Evolutionary conservation across 2,329 filamentous ascomycete species (phyloP).

Genomic region (Pseudogymnoascus sp.): DNA sequence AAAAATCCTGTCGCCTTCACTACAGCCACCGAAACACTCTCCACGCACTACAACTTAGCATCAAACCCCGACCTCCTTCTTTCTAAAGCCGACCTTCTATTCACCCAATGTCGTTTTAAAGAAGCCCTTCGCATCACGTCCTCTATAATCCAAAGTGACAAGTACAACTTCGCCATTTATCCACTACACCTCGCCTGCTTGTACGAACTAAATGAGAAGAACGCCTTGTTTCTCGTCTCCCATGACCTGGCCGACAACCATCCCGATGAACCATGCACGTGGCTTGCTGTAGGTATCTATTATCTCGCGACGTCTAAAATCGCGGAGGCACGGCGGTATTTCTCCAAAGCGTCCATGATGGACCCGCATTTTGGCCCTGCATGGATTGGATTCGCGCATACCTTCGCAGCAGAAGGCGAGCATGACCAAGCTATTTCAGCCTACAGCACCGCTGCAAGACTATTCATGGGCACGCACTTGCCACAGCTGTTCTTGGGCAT

Average conservation of each 20-base stretch:
- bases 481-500: constrained; percentile 95
- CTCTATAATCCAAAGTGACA: constrained; percentile 70
- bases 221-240: constrained; percentile 80
- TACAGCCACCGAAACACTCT: constrained; percentile 78
- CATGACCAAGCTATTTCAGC: constrained; percentile 97
- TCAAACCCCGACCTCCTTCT: constrained; percentile 85
- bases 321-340: constrained; percentile 87
- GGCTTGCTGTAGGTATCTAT: constrained; percentile 91
- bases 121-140: constrained; percentile 80
- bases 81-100: constrained; percentile 81
- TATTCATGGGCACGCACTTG: constrained; percentile 95
- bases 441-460: constrained; percentile 85
- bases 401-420: constrained; percentile 93
- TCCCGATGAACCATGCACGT: constrained; percentile 82
- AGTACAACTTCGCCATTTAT: constrained; percentile 82
- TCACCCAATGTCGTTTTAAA: constrained; percentile 88
- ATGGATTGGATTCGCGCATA: constrained; percentile 98
- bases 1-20: constrained; percentile 76
- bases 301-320: constrained; percentile 86
- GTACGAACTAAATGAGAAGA: constrained; percentile 78
- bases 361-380: constrained; percentile 94
- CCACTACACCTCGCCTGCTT: constrained; percentile 87
- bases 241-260: constrained; percentile 90
- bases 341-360: constrained; percentile 95
- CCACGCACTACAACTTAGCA: constrained; percentile 83